These are phyloP conservation scores for Gynochthodes officinalis DNA, from an alignment of 257 asterid species.

Conservation along the genomic window DNA sequence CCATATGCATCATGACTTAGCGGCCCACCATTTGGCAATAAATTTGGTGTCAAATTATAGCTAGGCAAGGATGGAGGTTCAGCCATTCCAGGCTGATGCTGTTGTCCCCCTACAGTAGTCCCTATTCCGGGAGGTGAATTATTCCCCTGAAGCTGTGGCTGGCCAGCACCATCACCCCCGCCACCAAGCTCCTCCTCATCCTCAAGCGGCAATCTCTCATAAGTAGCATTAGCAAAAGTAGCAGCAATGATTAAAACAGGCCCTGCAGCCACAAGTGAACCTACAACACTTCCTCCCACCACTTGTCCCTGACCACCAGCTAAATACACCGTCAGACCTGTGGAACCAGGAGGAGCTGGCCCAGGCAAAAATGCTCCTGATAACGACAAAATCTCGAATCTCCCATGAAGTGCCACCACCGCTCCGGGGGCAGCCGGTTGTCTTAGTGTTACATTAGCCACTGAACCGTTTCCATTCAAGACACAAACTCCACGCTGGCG, in stretches of 20 bases:
- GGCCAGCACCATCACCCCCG: background rate
- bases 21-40: conserved; percentile 51
- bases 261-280: conserved; percentile 62
- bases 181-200: conserved; percentile 37
- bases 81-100: conserved; percentile 26
- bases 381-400: conserved; percentile 58
- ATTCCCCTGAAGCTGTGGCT: conserved; percentile 14
- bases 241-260: conserved; percentile 62
- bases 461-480: conserved; percentile 56
- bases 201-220: conserved; percentile 58
- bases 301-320: conserved; percentile 73
- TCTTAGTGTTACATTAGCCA: conserved; percentile 56
- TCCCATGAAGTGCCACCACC: conserved; percentile 48
- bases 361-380: conserved; percentile 65
- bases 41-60: conserved; percentile 48
- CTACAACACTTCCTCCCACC: conserved; percentile 64
- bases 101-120: conserved; percentile 14
- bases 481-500: conserved; percentile 69
- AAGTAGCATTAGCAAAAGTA: conserved; percentile 58
- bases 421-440: conserved; percentile 50
- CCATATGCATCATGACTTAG: conserved; percentile 53
- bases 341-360: conserved; percentile 48
- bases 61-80: conserved; percentile 39
- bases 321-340: conserved; percentile 59
- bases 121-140: conserved; percentile 37